Conservation (phyloP, 1,284 basidiomycete genomes). For the Salmacisia buchloeana region DNA sequence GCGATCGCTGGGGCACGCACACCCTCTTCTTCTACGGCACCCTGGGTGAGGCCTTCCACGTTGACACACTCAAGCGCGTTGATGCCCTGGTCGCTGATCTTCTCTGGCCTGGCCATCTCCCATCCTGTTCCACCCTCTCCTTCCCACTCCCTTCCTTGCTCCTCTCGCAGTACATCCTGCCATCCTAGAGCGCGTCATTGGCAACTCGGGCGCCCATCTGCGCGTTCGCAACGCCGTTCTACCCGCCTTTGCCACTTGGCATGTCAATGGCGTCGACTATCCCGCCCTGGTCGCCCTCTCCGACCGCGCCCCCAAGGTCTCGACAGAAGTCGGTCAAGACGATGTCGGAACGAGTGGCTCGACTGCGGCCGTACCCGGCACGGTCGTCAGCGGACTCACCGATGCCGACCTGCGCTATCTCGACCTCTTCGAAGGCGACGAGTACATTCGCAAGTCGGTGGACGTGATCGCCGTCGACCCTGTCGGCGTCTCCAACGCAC, state of each 20-base stretch:
- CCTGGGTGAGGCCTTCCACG: slow-evolving; percentile 15
- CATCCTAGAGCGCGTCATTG: slow-evolving; percentile 27
- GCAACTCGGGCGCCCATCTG: slow-evolving; percentile 17
- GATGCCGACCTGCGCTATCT: slow-evolving; percentile 21
- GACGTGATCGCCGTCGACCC: slow-evolving; percentile 14
- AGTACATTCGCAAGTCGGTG: slow-evolving; percentile 21
- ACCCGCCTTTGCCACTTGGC: slow-evolving; percentile 18
- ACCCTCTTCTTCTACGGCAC: slow-evolving; percentile 37
- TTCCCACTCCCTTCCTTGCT: neutral
- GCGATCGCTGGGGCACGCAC: neutral
- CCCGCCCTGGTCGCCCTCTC: slow-evolving; percentile 20
- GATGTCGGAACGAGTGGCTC: neutral
- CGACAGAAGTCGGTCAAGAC: neutral
- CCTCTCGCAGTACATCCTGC: slow-evolving; percentile 21
- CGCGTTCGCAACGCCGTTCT: slow-evolving; percentile 22
- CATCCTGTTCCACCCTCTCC: neutral
- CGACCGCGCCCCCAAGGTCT: neutral
- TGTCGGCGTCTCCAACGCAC: slow-evolving; percentile 14
- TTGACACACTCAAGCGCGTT: too few species aligned
- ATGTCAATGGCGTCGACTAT: slow-evolving; percentile 28
- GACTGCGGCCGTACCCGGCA: slow-evolving; percentile 28
- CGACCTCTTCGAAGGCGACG: slow-evolving; percentile 33
- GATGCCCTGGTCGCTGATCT: too few species aligned
- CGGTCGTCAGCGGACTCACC: slow-evolving; percentile 25
- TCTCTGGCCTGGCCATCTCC: too few species aligned